These are phyloP conservation scores for Chytriomyces sp. DNA, from an alignment of 192 early-diverging fungal species.

Conservation along the genomic window DNA sequence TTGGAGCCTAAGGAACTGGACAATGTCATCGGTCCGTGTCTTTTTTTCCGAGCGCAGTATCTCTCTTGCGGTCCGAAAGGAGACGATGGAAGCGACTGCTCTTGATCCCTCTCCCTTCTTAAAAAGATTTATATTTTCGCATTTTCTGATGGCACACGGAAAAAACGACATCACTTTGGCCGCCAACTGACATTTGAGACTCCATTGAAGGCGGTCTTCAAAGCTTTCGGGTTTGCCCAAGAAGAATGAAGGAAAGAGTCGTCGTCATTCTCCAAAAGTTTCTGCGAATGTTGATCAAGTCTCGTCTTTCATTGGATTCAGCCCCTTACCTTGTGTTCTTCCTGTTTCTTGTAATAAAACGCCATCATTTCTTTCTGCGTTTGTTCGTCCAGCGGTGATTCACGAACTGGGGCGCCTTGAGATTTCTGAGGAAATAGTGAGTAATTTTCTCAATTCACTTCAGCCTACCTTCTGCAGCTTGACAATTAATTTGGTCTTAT, in stretches of 20 bases:
- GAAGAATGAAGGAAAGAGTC: constrained; percentile 57
- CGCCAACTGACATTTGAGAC: constrained; percentile 46
- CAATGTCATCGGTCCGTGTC: neutral
- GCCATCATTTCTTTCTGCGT: constrained; percentile 63
- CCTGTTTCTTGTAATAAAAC: constrained; percentile 65
- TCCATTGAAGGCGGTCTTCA: constrained; percentile 55
- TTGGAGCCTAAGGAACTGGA: neutral
- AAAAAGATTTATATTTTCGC: too few relatives aligned
- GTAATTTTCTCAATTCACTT: neutral
- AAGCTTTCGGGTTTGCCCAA: constrained; percentile 61
- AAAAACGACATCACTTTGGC: constrained; percentile 5
- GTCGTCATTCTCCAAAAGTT: constrained; percentile 60
- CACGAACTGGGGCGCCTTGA: constrained; percentile 57
- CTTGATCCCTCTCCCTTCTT: too few relatives aligned
- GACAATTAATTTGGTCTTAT: constrained; percentile 60
- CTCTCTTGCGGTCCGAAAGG: neutral
- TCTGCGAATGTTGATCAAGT: constrained; percentile 22
- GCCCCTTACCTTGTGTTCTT: constrained; percentile 53
- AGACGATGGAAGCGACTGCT: too few relatives aligned
- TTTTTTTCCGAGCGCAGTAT: neutral
- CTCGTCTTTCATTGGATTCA: neutral
- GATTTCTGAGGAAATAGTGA: constrained; percentile 40
- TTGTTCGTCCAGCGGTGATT: constrained; percentile 52
- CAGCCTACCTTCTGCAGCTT: constrained; percentile 56
- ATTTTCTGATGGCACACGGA: neutral